These are phyloP conservation scores for Pythium graminicola DNA, from an alignment of 352 stramenopile genomes.

Conservation along the genomic window DNA sequence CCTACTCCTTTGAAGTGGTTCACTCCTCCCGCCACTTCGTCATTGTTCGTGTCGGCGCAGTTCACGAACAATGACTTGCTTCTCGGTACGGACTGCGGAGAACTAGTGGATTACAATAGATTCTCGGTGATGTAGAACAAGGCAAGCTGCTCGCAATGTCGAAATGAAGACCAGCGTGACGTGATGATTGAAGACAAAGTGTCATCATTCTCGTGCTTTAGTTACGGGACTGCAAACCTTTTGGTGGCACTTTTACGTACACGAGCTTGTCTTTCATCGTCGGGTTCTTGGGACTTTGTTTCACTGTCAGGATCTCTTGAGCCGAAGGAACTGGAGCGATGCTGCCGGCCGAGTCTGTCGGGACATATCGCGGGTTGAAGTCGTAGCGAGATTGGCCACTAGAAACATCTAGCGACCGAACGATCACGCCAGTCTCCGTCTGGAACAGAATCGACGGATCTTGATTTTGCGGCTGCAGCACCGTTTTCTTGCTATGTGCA, in stretches of 20 bases:
- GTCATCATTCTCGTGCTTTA: neutral
- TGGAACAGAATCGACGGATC: constrained; percentile 37
- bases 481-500: constrained; percentile 19
- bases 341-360: neutral
- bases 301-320: constrained; percentile 30
- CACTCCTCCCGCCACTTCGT: constrained; percentile 36
- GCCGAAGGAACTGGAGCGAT: neutral
- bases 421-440: constrained; percentile 45
- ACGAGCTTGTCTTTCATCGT: constrained; percentile 46
- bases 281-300: constrained; percentile 34
- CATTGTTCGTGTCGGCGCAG: constrained; percentile 56
- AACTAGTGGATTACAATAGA: constrained; percentile 76
- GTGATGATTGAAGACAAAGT: neutral
- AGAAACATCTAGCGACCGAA: constrained; percentile 27
- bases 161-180: neutral
- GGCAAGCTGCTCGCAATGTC: neutral
- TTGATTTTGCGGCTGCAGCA: constrained; percentile 18
- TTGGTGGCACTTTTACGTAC: constrained; percentile 46
- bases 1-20: constrained; percentile 77
- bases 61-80: constrained; percentile 73
- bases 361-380: constrained; percentile 36
- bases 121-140: constrained; percentile 24
- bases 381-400: constrained; percentile 32
- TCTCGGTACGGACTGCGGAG: constrained; percentile 64
- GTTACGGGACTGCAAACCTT: neutral